phyloP scores from a whole-genome alignment of 2,329 filamentous ascomycete genomes.

The Macroventuria anomochaeta region DNA sequence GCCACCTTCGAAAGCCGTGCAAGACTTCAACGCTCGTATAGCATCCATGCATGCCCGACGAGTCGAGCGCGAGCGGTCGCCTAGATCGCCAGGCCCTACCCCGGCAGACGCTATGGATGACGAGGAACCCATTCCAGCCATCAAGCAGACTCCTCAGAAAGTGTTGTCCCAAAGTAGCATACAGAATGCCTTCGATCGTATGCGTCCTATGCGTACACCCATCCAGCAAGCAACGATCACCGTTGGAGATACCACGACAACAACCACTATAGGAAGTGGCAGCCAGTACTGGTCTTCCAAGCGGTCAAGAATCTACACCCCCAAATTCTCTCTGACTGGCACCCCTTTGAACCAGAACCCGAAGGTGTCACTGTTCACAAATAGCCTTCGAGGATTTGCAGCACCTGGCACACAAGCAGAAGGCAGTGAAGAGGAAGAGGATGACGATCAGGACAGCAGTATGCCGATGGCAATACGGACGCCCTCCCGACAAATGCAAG shows the following conservation, averaged over 20 bases:
- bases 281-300: constrained; percentile 56
- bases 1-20: constrained; percentile 32
- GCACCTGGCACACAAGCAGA: constrained; percentile 59
- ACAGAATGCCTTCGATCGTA: constrained; percentile 68
- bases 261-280: constrained; percentile 65
- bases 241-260: constrained; percentile 71
- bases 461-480: constrained; percentile 23
- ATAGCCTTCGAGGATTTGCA: constrained; percentile 60
- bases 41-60: constrained; percentile 41
- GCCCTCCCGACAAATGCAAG: constrained; percentile 24
- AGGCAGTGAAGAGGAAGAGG: constrained; percentile 39
- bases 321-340: constrained; percentile 43
- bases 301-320: constrained; percentile 52
- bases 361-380: constrained; percentile 49
- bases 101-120: constrained; percentile 21
- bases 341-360: constrained; percentile 38
- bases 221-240: constrained; percentile 76
- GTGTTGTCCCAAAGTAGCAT: constrained; percentile 52
- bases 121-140: constrained; percentile 34
- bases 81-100: constrained; percentile 15
- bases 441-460: constrained; percentile 22
- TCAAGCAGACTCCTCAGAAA: constrained; percentile 41
- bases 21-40: constrained; percentile 52
- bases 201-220: constrained; percentile 67
- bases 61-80: constrained; percentile 17